These are phyloP conservation scores for Ceratobasidium sp. DNA, from an alignment of 1,284 basidiomycete species.

Conservation along the genomic window DNA sequence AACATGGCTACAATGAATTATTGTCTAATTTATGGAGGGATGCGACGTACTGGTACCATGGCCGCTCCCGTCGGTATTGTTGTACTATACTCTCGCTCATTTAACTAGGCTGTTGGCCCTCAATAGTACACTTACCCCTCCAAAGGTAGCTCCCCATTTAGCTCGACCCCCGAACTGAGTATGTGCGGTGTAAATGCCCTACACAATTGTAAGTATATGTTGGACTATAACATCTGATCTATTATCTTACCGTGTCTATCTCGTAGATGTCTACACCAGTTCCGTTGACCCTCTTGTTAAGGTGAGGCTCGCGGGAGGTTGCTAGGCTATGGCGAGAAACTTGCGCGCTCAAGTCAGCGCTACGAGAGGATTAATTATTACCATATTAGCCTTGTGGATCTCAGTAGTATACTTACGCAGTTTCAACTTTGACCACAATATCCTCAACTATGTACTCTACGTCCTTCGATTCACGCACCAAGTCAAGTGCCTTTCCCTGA, in stretches of 20 bases:
- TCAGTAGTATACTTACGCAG: background rate
- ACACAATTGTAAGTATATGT: background rate
- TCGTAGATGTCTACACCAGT: slow-evolving; percentile 34
- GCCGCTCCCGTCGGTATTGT: slow-evolving; percentile 38
- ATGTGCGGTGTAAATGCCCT: slow-evolving; percentile 42
- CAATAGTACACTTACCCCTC: slow-evolving; percentile 4
- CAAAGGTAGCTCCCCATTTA: slow-evolving; percentile 27
- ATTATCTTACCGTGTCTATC: slow-evolving; percentile 35
- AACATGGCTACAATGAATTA: background rate
- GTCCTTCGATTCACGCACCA: slow-evolving; percentile 26
- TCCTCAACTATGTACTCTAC: slow-evolving; percentile 42
- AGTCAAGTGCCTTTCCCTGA: slow-evolving; percentile 15
- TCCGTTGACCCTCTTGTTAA: slow-evolving; percentile 7
- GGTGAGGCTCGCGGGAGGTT: background rate
- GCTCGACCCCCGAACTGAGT: slow-evolving; percentile 41
- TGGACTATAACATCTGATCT: background rate
- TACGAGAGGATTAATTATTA: too few relatives aligned
- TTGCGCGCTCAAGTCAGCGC: too few relatives aligned
- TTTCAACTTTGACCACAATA: slow-evolving; percentile 1
- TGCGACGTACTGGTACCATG: slow-evolving; percentile 26
- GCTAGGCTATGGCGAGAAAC: background rate
- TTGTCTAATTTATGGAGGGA: too few relatives aligned
- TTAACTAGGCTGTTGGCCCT: background rate
- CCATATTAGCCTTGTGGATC: too few relatives aligned
- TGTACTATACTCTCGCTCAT: background rate